Evolutionary conservation across 202 grass and related monocot genomes (phyloP), one percentile per base, ranked within the genome.

Genomic region (Dendrocalamus latiflorus): DNA sequence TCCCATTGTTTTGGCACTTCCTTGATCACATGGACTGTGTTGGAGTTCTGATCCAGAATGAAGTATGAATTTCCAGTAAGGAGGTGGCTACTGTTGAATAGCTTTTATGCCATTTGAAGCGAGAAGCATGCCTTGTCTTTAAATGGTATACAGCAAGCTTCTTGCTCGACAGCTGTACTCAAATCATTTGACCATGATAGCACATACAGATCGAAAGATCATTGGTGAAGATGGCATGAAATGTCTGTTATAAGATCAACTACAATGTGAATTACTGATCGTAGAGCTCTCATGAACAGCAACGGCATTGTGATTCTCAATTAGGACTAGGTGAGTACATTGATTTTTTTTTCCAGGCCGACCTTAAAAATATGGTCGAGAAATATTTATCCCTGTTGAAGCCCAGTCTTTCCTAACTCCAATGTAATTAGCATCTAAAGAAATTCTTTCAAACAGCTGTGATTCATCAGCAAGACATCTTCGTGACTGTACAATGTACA

Each of bases 371-470:
- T 74, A 22, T 56, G 75, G 61, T 61, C 28, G 67, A 74, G 38
- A 77, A 82, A 45, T 78, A 74, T 68, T 73, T 26, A 60, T 37
- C 69, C 79, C 45, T 83, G 74, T 69, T 90, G 74, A 79, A 73
- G 51, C 74, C 74, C 84, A 74, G 68, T 43, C 80, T 75, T 83
- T n/a, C n/a, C 63, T 80, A 64, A 83, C 68, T 64, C 68, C 62
- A 57, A 34, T 90, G 80, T 90, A 90, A 90, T 79, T 90, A 86
- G 69, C 62, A 87, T 83, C 38, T 83, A 63, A 83, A 90, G 45
- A 79, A 63, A 87, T 80, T 86, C 26, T 75, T 86, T 83, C 43
- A 69, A 62, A 64, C 44, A 54, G 62, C 74, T 79, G 74, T 75
- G 75, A 83, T 90, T 90, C 45, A 75, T 79, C 62, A 74, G 75